phyloP scores from a whole-genome alignment of 495 filamentous ascomycete species.

The Aspergillus nidulans region DNA sequence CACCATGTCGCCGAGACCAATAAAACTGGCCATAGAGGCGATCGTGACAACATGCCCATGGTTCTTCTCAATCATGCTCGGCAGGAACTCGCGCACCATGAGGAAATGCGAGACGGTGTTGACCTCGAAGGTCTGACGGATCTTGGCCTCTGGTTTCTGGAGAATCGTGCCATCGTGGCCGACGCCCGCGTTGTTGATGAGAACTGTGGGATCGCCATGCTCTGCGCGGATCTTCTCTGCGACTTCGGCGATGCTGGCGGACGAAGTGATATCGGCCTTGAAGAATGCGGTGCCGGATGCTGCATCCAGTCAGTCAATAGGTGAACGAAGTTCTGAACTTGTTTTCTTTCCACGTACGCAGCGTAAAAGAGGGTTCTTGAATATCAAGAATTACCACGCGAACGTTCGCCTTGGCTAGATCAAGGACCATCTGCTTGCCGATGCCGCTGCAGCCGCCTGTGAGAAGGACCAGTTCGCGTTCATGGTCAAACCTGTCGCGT shows the following conservation, averaged over 20 bases:
- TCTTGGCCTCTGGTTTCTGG: constrained; percentile 37
- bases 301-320: not conserved
- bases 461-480: constrained; percentile 51
- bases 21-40: constrained; percentile 53
- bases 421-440: constrained; percentile 45
- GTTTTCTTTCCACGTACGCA: constrained; percentile 20
- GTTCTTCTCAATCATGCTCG: constrained; percentile 54
- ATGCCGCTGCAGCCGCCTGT: constrained; percentile 58
- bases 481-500: constrained; percentile 35
- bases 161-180: constrained; percentile 44
- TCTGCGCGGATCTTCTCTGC: constrained; percentile 43
- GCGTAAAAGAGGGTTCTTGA: constrained; percentile 28
- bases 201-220: constrained; percentile 48
- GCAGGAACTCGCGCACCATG: constrained; percentile 56
- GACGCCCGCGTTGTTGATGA: constrained; percentile 61
- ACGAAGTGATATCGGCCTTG: constrained; percentile 51
- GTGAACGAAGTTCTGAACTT: not conserved
- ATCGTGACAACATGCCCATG: constrained; percentile 58
- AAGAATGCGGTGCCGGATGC: constrained; percentile 42
- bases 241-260: constrained; percentile 36
- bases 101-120: constrained; percentile 59
- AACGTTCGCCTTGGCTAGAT: constrained; percentile 42
- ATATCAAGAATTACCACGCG: constrained; percentile 52
- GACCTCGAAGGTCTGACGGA: constrained; percentile 52
- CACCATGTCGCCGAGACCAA: constrained; percentile 43